A percentile compares a stretch with the other conserved stretches of the same genome.
Evolutionary conservation across 1,139 yeast species (phyloP).

Genomic region (Candida tropicalis): DNA sequence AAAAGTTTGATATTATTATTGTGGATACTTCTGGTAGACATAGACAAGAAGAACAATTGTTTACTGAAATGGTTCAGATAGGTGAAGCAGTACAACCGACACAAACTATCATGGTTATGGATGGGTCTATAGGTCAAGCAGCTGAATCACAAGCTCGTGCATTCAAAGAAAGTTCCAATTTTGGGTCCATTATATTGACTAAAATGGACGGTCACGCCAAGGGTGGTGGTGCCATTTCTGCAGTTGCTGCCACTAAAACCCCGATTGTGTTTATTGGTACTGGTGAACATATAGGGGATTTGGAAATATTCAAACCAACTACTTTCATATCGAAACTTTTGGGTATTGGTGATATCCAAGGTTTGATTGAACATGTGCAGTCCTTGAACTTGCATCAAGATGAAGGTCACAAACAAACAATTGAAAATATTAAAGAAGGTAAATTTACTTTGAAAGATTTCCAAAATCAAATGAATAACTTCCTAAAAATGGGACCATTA

Average conservation of each 20-base stretch:
- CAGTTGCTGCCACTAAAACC: slow-evolving; percentile 95
- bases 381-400: slow-evolving; percentile 77
- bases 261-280: slow-evolving; percentile 98
- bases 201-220: slow-evolving; percentile 99
- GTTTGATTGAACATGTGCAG: slow-evolving; percentile 91
- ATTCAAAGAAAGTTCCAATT: slow-evolving; percentile 88
- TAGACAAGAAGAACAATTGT: slow-evolving; percentile 89
- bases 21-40: slow-evolving; percentile 99
- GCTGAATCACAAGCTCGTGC: slow-evolving; percentile 96
- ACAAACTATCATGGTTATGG: slow-evolving; percentile 96
- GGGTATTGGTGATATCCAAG: slow-evolving; percentile 95
- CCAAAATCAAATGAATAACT: slow-evolving; percentile 93
- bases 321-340: slow-evolving; percentile 85
- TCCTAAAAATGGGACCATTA: slow-evolving; percentile 95
- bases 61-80: slow-evolving; percentile 93
- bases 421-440: slow-evolving; percentile 93
- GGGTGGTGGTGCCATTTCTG: slow-evolving; percentile 99
- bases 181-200: slow-evolving; percentile 93
- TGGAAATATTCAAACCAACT: slow-evolving; percentile 88
- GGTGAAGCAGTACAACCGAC: slow-evolving; percentile 84
- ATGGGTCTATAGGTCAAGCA: slow-evolving; percentile 97
- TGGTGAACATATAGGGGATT: slow-evolving; percentile 94
- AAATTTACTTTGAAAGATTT: slow-evolving; percentile 89
- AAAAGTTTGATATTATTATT: slow-evolving; percentile 87
- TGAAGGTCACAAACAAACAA: slow-evolving; percentile 76